Percentiles rank a stretch among this genome's conserved stretches.
These are phyloP conservation scores for Geum urbanum DNA, from an alignment of 306 rosid genomes.

Conservation along the genomic window DNA sequence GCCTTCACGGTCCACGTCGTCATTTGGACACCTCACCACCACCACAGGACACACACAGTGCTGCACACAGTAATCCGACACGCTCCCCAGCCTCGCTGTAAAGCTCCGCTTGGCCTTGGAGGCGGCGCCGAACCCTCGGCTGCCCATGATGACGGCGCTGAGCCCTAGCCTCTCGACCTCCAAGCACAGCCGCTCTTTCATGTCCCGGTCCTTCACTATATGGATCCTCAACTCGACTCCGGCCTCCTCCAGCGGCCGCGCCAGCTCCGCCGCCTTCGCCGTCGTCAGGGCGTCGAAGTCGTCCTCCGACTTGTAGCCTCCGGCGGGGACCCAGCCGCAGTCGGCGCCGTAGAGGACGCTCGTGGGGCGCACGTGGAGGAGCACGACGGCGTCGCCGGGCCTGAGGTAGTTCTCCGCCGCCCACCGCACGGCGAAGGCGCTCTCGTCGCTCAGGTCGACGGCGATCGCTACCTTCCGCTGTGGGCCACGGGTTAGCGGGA, in stretches of 20 bases:
- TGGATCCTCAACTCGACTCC: conserved; percentile 71
- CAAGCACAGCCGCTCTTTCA: conserved; percentile 89
- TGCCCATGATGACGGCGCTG: conserved; percentile 89
- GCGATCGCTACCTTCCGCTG: conserved; percentile 89
- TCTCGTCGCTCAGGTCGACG: conserved; percentile 88
- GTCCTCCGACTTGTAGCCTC: conserved; percentile 45
- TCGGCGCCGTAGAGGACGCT: conserved; percentile 89
- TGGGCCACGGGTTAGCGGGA: conserved; percentile 10
- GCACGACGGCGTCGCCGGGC: conserved; percentile 73
- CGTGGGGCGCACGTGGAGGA: conserved; percentile 87
- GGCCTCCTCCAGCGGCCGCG: conserved; percentile 65
- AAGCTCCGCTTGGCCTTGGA: conserved; percentile 47
- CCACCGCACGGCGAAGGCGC: conserved; percentile 90
- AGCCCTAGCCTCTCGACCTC: conserved; percentile 92
- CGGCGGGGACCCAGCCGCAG: conserved; percentile 88
- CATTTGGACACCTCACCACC: conserved; percentile 56
- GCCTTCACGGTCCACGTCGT: not conserved
- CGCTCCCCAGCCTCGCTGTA: conserved; percentile 69
- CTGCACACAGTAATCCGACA: conserved; percentile 80
- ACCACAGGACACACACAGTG: conserved; percentile 93
- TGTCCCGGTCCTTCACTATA: conserved; percentile 88
- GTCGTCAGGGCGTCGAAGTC: conserved; percentile 71
- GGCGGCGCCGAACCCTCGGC: conserved; percentile 71
- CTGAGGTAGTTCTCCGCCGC: conserved; percentile 84
- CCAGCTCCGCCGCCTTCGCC: conserved; percentile 56